These are phyloP conservation scores for Lactarius hengduanensis DNA, from an alignment of 768 basidiomycete genomes.

Conservation along the genomic window DNA sequence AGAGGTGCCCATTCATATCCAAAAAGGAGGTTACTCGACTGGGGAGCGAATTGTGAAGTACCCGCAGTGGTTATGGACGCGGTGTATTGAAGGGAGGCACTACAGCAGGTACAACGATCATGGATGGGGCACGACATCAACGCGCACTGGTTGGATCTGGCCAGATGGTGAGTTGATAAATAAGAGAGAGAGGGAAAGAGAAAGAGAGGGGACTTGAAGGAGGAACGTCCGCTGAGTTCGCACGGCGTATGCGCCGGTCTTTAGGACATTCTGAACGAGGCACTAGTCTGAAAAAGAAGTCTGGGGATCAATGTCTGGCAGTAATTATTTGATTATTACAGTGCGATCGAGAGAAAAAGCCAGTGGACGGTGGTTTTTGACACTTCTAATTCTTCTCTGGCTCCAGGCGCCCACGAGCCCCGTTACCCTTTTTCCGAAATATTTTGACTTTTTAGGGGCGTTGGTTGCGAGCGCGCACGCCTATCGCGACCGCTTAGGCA, in stretches of 20 bases:
- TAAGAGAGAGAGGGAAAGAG: slow-evolving; percentile 10
- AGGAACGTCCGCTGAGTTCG: slow-evolving; percentile 23
- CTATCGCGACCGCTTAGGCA: slow-evolving; percentile 20
- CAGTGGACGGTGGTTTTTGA: slow-evolving; percentile 15
- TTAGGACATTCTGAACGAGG: slow-evolving; percentile 17
- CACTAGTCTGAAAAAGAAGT: slow-evolving; percentile 25
- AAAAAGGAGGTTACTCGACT: slow-evolving; percentile 11
- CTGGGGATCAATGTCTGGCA: slow-evolving; percentile 6
- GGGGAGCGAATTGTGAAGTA: slow-evolving; percentile 18
- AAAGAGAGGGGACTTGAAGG: neutral
- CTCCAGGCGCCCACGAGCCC: slow-evolving; percentile 1
- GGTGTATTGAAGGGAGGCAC: slow-evolving; percentile 15
- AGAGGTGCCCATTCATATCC: slow-evolving; percentile 21
- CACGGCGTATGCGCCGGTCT: slow-evolving; percentile 15
- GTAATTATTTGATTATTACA: slow-evolving; percentile 22
- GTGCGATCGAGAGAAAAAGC: slow-evolving; percentile 20
- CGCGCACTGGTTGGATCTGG: neutral
- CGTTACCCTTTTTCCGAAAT: slow-evolving; percentile 19
- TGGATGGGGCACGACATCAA: slow-evolving; percentile 27
- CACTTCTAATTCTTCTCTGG: slow-evolving; percentile 12
- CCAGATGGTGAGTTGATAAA: slow-evolving; percentile 10
- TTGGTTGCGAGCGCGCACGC: neutral
- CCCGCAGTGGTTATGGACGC: slow-evolving; percentile 5
- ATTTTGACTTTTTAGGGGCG: slow-evolving; percentile 17
- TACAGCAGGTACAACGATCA: slow-evolving; percentile 17